Evolutionary conservation across 108 stramenopile genomes (phyloP).

Genomic region (Stephanodiscus minutulus): DNA sequence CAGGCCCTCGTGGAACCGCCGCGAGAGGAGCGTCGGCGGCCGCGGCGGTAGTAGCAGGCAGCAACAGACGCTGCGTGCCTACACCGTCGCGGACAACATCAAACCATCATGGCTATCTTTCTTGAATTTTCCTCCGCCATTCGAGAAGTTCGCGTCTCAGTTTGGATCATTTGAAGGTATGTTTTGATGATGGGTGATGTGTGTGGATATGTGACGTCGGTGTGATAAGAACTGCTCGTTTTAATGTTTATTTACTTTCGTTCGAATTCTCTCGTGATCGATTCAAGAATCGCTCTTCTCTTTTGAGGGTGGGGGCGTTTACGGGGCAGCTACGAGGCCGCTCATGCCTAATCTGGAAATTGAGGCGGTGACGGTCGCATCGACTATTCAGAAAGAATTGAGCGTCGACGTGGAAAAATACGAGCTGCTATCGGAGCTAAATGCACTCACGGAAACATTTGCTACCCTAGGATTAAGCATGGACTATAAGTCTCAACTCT

Average conservation of each 20-base stretch:
- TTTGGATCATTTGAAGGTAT: slow-evolving; percentile 7
- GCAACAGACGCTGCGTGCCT: slow-evolving; percentile 7
- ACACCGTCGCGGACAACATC: slow-evolving; percentile 6
- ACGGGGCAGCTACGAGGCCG: slow-evolving; percentile 5
- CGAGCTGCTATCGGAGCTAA: slow-evolving; percentile 17
- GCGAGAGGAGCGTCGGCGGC: not conserved
- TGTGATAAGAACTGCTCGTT: not conserved
- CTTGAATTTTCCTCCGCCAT: not conserved
- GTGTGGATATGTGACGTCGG: not conserved
- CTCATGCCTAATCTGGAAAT: slow-evolving; percentile 7
- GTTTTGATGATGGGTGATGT: not conserved
- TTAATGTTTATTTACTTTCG: not conserved
- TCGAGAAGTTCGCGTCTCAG: not conserved
- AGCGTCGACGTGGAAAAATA: slow-evolving; percentile 8
- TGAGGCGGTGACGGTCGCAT: not conserved
- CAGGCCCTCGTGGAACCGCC: too few species aligned
- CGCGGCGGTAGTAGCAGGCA: not conserved
- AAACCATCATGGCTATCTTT: slow-evolving; percentile 1
- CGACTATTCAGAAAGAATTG: slow-evolving; percentile 1
- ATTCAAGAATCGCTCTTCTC: slow-evolving; percentile 9
- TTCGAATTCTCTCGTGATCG: not conserved
- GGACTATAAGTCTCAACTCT: slow-evolving; percentile 15
- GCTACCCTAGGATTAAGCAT: slow-evolving; percentile 20
- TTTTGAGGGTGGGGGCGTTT: slow-evolving; percentile 1
- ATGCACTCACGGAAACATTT: slow-evolving; percentile 22